Percentiles rank a stretch among this genome's conserved stretches.
Evolutionary conservation across 2,329 filamentous ascomycete species (phyloP).

Genomic region (Fusarium palustre): DNA sequence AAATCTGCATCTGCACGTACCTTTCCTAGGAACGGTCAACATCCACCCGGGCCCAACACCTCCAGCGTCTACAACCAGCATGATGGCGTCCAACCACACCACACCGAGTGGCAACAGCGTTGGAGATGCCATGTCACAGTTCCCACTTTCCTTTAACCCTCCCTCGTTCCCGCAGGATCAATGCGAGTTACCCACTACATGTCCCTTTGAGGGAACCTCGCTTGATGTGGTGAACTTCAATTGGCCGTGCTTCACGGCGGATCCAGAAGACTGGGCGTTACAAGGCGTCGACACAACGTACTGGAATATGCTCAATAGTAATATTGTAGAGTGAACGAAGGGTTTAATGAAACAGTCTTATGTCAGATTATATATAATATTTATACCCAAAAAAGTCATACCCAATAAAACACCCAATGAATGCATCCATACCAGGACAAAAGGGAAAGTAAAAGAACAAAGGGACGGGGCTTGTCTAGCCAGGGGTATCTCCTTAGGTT

Average conservation of each 20-base stretch:
- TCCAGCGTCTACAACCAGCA: slow-evolving; percentile 21
- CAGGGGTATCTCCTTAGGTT: slow-evolving; percentile 47
- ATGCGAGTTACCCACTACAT: slow-evolving; percentile 15
- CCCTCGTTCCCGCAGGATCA: slow-evolving; percentile 15
- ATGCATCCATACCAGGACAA: slow-evolving; percentile 27
- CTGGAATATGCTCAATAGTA: slow-evolving; percentile 51
- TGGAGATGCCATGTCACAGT: slow-evolving; percentile 14
- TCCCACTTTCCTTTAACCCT: slow-evolving; percentile 24
- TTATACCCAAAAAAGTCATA: slow-evolving; percentile 32
- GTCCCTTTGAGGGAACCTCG: slow-evolving; percentile 7
- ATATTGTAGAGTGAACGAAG: slow-evolving; percentile 20
- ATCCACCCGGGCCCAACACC: slow-evolving; percentile 50
- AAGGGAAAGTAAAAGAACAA: slow-evolving; percentile 25
- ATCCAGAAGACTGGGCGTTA: slow-evolving; percentile 55
- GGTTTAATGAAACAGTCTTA: background rate
- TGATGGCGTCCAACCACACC: slow-evolving; percentile 27
- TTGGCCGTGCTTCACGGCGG: slow-evolving; percentile 48
- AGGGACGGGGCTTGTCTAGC: slow-evolving; percentile 40
- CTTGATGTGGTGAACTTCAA: slow-evolving; percentile 29
- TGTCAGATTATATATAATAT: slow-evolving; percentile 35
- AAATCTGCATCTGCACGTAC: slow-evolving; percentile 56
- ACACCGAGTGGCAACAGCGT: slow-evolving; percentile 20
- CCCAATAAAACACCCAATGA: slow-evolving; percentile 30
- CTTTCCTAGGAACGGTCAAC: slow-evolving; percentile 61
- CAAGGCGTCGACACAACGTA: slow-evolving; percentile 56